Base-by-base conservation (phyloP, 768 basidiomycete species). In the Coprinopsis sp. region DNA sequence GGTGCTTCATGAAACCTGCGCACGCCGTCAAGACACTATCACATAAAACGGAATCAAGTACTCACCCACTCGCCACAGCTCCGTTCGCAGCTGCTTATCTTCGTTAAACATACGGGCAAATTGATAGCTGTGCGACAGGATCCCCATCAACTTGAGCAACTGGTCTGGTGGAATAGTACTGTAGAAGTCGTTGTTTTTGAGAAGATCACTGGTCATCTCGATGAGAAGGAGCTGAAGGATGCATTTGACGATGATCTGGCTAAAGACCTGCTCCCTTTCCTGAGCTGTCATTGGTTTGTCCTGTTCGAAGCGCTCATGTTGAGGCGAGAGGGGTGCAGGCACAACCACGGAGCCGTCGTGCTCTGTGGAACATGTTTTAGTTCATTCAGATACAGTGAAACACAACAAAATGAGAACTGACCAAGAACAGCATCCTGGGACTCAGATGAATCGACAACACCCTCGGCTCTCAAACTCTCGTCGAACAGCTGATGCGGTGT, bases 161-260 rank as follows among this genome's bases (percentile, higher is more conserved):
- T 97, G 92, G 51, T 91, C 86, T 1, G 96, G 91, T 29, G 96
- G 96, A 56, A 98, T 98, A 3, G 87, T 91, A 37, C 72, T 77
- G 69, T 98, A 98, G 37, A 99, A 89, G 31, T 87, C 81, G 49
- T 91, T 77, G 59, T 95, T 97, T 50, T 92, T 88, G 25, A 99
- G 76, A 19, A 99, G 73, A 54, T 98, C 96, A 58, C 92, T 93
- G 2, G 94, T 95, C 6, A 91, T 98, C 69, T 99, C 96, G 53
- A 99, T 98, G 29, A 99, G 77, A 44, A 98, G 74, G 18, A 99
- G 69, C 58, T 99, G 96, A 24, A 99, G 78, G 18, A 99, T 96
- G 64, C 96, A 99, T 86, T 98, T 98, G 54, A 97, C 93, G 51
- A 99, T 98, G 67, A 99, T 98, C 64, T 98, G 96, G 62, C 92